Evolutionary conservation across 2,329 filamentous ascomycete species (phyloP), one percentile per base, ranked within the genome.

Genomic region (Monosporascus cannonballus): DNA sequence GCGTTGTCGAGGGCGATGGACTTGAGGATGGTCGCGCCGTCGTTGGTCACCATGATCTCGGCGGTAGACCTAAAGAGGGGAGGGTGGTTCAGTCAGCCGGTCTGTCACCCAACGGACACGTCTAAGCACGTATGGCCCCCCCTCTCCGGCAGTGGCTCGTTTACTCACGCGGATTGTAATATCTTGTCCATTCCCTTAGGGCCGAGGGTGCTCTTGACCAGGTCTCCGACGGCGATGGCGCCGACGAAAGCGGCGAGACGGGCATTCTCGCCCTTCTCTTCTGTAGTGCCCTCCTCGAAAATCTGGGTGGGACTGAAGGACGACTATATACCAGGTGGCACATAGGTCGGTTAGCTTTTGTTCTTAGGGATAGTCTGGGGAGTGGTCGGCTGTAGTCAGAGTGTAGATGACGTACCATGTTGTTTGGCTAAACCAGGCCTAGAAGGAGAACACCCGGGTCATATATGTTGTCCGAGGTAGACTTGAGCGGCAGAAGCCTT

Each of bases 181-280:
- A 96, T 96, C 79, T 96, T 96, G 79, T 97, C 94, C 92, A 97
- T 97, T 63, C 94, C 94, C 78, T 97, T 97, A 38, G 94, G 94
- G 6, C 94, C 94, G 36, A 99, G 77, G 11, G 94, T 97, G 72
- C 90, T 96, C 82, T 99, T 99, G 51, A 99, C 94, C 61, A 99
- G 75, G 66, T 99, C 94, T 51, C 94, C 94, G 47, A 99, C 94
- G 52, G 94, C 94, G 68, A 99, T 99, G 70, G 94, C 94, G 64
- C 94, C 94, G 52, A 99, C 93, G 67, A 99, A 99, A 60, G 93
- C 93, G n/a, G 90, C 88, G 64, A 97, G 87, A 82, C 93, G 90
- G 67, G 94, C 93, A 88, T 97, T 97, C 78, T 97, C 93, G 66
- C 94, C 94, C 78, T 96, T 97, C 78, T 97, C 93, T 76, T 97